Evolutionary conservation across 2,329 filamentous ascomycete species (phyloP).

Genomic region (Cercospora zeae-maydis): DNA sequence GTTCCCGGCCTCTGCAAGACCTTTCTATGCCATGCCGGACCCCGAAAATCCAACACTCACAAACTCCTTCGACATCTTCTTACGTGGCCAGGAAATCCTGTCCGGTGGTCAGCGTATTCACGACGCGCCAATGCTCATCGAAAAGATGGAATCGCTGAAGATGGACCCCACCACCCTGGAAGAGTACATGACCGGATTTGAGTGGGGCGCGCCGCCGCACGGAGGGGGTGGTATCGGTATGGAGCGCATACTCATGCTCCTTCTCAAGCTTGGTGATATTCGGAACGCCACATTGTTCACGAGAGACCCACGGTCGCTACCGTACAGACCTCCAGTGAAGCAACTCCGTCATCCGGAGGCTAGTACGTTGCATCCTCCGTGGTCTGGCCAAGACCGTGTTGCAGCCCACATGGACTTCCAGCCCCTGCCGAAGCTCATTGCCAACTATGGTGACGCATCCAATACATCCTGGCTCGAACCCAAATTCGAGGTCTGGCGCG

Average conservation of each 20-base stretch:
- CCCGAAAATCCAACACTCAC: slow-evolving; percentile 68
- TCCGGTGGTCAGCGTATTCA: slow-evolving; percentile 93
- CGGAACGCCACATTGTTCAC: slow-evolving; percentile 83
- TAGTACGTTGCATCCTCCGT: slow-evolving; percentile 70
- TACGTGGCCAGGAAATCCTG: slow-evolving; percentile 87
- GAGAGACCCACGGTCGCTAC: slow-evolving; percentile 83
- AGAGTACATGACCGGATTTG: slow-evolving; percentile 84
- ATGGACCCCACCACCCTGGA: slow-evolving; percentile 80
- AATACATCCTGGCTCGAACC: slow-evolving; percentile 93
- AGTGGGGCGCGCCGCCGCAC: slow-evolving; percentile 83
- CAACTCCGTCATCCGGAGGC: slow-evolving; percentile 81
- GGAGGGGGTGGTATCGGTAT: slow-evolving; percentile 86
- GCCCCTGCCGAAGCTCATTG: slow-evolving; percentile 79
- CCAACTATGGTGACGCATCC: slow-evolving; percentile 91
- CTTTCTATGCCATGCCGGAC: slow-evolving; percentile 89
- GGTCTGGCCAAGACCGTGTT: slow-evolving; percentile 53
- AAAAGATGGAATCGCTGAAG: slow-evolving; percentile 71
- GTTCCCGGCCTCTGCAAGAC: slow-evolving; percentile 77
- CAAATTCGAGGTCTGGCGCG: slow-evolving; percentile 82
- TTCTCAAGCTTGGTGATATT: slow-evolving; percentile 84
- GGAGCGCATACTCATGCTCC: slow-evolving; percentile 80
- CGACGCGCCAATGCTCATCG: slow-evolving; percentile 67
- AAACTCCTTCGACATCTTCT: slow-evolving; percentile 93
- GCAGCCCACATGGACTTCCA: slow-evolving; percentile 57
- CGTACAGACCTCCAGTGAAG: slow-evolving; percentile 59